Evolutionary conservation across 345 rosid species (phyloP), one percentile per base, ranked within the genome.

Genomic region (Eutrema japonicum): DNA sequence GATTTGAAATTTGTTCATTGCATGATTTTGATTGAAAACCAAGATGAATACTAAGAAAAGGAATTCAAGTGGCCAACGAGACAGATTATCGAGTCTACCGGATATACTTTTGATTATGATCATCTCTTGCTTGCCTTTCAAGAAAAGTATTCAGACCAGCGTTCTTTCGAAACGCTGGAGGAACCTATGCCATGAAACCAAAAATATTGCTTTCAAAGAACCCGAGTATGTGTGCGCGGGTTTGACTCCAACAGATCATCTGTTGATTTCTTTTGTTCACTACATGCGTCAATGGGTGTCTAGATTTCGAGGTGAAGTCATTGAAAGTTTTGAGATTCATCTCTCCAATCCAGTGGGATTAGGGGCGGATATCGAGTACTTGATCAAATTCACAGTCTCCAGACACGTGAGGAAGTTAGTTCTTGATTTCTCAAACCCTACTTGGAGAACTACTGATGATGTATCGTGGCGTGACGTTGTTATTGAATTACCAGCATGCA

Each of bases 401-500:
- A 63, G 6, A 4, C 8, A 66, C 0, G 83, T 75, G 7, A 78
- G 50, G 43, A 70, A 40, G 1, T 7, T 86, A 2, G 63, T 16
- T 4, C 62, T 85, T 6, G 86, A 83, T 67, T 85, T 88, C 52
- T 79, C 84, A 4, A 18, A 79, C 54, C 83, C 83, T 7, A 1
- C 13, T 0, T 79, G 79, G 86, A 40, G 46, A 7, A 63, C 2
- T 12, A 4, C 1, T 13, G 0, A 47, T 49, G 10, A 55, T 3
- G 71, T 7, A 1, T 1, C 9, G 29, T 50, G 51, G 12, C 62
- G 7, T 6, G 18, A 11, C n/a, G 18, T 60, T 1, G 46, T 27
- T 4, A 37, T 70, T 53, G 35, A 70, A 33, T 62, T 88, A 69
- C 86, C 85, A 0, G 2, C 2, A 22, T 10, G 18, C 2, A 63